Evolutionary conservation across 805 yeast genomes (phyloP).

Genomic region (Candida ipomoeae): DNA sequence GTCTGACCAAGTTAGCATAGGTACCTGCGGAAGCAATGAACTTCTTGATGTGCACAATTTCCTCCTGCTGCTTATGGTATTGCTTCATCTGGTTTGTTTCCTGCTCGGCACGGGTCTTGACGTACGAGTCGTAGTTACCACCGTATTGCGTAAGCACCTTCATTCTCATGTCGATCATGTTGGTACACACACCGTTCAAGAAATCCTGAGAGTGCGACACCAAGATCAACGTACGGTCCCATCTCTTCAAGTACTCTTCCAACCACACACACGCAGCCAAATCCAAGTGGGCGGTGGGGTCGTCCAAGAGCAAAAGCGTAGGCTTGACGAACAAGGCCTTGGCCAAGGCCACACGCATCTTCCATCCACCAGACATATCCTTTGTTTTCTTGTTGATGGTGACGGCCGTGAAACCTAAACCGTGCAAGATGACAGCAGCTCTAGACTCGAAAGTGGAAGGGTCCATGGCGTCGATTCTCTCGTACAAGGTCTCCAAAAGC

Average conservation of each 20-base stretch:
- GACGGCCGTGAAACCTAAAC: conserved; percentile 89
- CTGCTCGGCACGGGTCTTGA: conserved; percentile 88
- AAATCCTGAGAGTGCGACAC: conserved; percentile 99
- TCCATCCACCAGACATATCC: conserved; percentile 99
- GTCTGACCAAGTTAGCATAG: conserved; percentile 96
- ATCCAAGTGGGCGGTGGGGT: conserved; percentile 99
- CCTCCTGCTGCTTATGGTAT: conserved; percentile 96
- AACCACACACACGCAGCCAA: conserved; percentile 99
- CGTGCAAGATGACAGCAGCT: conserved; percentile 92
- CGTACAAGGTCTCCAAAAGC: conserved; percentile 81
- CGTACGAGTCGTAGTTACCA: conserved; percentile 97
- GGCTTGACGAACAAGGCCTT: conserved; percentile 98
- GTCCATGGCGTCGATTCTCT: conserved; percentile 93
- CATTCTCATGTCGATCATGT: conserved; percentile 96
- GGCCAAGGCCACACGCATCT: conserved; percentile 98
- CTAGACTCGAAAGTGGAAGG: conserved; percentile 94
- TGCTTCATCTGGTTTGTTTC: conserved; percentile 98
- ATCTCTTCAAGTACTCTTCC: conserved; percentile 94
- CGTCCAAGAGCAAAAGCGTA: conserved; percentile 88
- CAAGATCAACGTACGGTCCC: conserved; percentile 87
- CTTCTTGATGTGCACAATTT: conserved; percentile 95
- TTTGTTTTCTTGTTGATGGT: conserved; percentile 92
- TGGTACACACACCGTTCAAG: conserved; percentile 97
- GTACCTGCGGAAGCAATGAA: conserved; percentile 99
- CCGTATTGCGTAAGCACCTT: conserved; percentile 74